Evolutionary conservation across 2,329 filamentous ascomycete genomes (phyloP).

Genomic region (Remersonia thermophila): DNA sequence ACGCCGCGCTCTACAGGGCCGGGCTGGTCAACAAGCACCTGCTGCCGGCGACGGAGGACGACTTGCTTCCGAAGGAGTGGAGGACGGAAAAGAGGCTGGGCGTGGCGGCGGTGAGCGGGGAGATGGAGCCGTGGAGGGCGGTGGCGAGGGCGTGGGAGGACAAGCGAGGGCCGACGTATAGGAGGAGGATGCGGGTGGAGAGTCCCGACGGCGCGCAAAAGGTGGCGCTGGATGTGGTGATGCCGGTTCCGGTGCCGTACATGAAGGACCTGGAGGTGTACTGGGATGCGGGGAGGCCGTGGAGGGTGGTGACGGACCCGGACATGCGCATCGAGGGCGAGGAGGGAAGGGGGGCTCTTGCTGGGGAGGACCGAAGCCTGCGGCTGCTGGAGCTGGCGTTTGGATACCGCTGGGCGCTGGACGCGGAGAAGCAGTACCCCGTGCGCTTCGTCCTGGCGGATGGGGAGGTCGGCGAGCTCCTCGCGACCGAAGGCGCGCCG

Average conservation of each 20-base stretch:
- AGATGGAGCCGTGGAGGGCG: slow-evolving; percentile 35
- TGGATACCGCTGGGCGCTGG: slow-evolving; percentile 32
- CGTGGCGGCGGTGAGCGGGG: slow-evolving; percentile 24
- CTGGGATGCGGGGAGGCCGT: slow-evolving; percentile 25
- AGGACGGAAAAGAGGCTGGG: slow-evolving; percentile 26
- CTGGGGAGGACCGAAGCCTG: slow-evolving; percentile 30
- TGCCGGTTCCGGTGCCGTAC: slow-evolving; percentile 31
- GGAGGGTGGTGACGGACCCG: slow-evolving; percentile 25
- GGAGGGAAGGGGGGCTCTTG: neutral
- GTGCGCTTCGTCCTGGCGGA: slow-evolving; percentile 28
- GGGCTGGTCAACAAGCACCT: slow-evolving; percentile 69
- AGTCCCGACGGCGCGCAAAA: slow-evolving; percentile 22
- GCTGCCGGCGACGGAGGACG: slow-evolving; percentile 45
- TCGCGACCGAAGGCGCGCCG: slow-evolving; percentile 21
- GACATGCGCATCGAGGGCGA: neutral
- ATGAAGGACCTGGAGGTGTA: slow-evolving; percentile 28
- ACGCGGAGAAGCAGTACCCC: slow-evolving; percentile 27
- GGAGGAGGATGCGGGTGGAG: slow-evolving; percentile 23
- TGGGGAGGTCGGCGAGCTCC: slow-evolving; percentile 17
- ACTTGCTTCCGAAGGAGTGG: slow-evolving; percentile 24
- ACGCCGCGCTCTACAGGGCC: slow-evolving; percentile 53
- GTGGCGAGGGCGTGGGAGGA: slow-evolving; percentile 32
- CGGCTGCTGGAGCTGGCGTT: slow-evolving; percentile 36
- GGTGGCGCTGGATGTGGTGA: slow-evolving; percentile 29
- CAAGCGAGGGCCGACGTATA: slow-evolving; percentile 18